These are phyloP conservation scores for Eucalyptus marginata DNA, from an alignment of 345 rosid genomes.

Conservation along the genomic window DNA sequence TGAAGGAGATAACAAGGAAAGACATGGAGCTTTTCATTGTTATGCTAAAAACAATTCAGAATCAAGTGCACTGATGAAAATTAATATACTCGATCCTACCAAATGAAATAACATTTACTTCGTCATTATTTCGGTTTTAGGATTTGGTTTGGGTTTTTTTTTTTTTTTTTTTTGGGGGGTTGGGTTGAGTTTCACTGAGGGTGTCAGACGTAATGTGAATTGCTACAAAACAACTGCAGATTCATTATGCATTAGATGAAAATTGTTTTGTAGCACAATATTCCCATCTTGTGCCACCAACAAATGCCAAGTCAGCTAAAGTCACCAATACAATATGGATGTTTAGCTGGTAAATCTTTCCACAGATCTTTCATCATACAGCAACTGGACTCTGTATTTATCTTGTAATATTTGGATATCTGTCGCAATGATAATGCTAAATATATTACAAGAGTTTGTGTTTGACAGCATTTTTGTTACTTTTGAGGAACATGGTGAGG, in stretches of 20 bases:
- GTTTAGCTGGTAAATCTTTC: background rate
- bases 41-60: background rate
- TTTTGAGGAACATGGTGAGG: background rate
- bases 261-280: background rate
- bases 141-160: background rate
- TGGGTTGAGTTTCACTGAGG: background rate
- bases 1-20: background rate
- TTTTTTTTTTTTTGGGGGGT: too few relatives aligned
- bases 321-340: background rate
- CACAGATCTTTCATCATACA: background rate
- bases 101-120: background rate
- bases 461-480: background rate
- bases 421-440: background rate
- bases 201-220: background rate
- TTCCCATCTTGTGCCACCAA: background rate
- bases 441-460: background rate
- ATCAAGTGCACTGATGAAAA: background rate
- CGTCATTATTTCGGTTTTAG: background rate
- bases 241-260: background rate
- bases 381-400: background rate
- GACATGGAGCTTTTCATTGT: background rate
- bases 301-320: background rate
- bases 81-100: background rate
- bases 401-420: background rate
- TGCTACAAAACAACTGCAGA: background rate